Evolutionary conservation across 2,329 filamentous ascomycete species (phyloP).

Genomic region (Fusarium sp.): DNA sequence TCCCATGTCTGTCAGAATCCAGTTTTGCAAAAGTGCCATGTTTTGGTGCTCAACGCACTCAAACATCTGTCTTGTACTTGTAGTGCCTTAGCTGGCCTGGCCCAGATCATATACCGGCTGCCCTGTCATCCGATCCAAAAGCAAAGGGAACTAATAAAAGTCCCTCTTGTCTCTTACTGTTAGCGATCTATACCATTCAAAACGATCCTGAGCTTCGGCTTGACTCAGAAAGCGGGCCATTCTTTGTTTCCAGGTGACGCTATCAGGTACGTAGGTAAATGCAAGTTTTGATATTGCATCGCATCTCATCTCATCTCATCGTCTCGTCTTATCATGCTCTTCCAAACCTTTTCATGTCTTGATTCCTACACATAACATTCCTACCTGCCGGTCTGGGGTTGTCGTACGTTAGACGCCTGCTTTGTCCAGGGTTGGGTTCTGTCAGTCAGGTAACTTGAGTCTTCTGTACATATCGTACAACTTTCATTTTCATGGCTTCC

Average conservation of each 20-base stretch:
- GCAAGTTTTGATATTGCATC: conserved; percentile 13
- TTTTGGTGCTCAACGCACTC: conserved; percentile 17
- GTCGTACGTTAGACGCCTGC: not conserved
- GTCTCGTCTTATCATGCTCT: not conserved
- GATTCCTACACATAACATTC: conserved; percentile 1
- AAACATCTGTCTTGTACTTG: not conserved
- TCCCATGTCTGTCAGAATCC: conserved; percentile 36
- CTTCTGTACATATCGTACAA: conserved; percentile 11
- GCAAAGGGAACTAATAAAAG: conserved; percentile 21
- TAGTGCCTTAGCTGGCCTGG: not conserved
- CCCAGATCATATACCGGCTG: conserved; percentile 2
- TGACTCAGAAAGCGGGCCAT: conserved; percentile 32
- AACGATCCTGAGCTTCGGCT: conserved; percentile 4
- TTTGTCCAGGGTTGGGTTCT: not conserved
- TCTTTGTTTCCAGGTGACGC: conserved; percentile 8
- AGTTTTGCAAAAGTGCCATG: conserved; percentile 43
- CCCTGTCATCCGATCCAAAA: conserved; percentile 28
- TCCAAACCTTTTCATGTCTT: conserved; percentile 3
- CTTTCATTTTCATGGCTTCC: conserved; percentile 12
- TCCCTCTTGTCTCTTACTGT: conserved; percentile 12
- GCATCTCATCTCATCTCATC: not conserved
- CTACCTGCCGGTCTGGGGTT: not conserved
- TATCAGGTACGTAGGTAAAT: conserved; percentile 9
- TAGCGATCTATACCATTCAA: conserved; percentile 8
- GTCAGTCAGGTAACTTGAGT: conserved; percentile 16